Percentiles rank a stretch among this genome's conserved stretches.
These are phyloP conservation scores for Multifurca ochricompacta DNA, from an alignment of 768 basidiomycete species.

Conservation along the genomic window DNA sequence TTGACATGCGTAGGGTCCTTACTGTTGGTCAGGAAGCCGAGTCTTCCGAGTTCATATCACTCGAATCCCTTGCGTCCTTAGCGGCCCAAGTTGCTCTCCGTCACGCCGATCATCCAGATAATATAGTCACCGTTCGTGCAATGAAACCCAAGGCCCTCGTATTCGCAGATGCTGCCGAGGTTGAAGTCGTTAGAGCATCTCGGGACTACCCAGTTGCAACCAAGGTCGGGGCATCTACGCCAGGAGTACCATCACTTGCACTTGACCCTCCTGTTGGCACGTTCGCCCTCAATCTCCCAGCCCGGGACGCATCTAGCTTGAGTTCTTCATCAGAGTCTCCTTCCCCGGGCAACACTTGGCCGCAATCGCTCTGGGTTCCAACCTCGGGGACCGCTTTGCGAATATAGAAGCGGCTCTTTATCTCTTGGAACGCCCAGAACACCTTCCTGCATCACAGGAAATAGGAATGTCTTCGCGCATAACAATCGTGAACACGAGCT, in stretches of 20 bases:
- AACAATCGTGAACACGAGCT: constrained; percentile 66
- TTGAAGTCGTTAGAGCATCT: constrained; percentile 46
- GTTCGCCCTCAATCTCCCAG: not conserved
- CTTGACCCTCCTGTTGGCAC: constrained; percentile 4
- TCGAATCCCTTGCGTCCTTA: constrained; percentile 76
- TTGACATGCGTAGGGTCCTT: not conserved
- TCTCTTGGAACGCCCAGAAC: constrained; percentile 49
- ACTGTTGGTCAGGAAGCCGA: constrained; percentile 12
- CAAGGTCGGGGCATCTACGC: not conserved
- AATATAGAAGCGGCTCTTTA: constrained; percentile 77
- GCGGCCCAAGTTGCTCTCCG: constrained; percentile 48
- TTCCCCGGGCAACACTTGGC: constrained; percentile 30
- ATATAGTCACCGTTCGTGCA: constrained; percentile 43
- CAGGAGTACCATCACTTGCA: not conserved
- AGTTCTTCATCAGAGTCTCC: not conserved
- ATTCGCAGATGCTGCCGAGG: constrained; percentile 56
- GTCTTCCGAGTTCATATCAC: constrained; percentile 46
- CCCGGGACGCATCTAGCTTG: not conserved
- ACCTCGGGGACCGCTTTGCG: constrained; percentile 77
- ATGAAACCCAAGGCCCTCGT: constrained; percentile 68
- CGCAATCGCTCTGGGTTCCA: constrained; percentile 81
- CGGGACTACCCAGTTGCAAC: constrained; percentile 30
- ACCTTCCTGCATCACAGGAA: constrained; percentile 25
- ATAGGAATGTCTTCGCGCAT: constrained; percentile 25
- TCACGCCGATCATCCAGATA: constrained; percentile 19